phyloP scores from a whole-genome alignment of 495 filamentous ascomycete genomes.

The Cercophora sp. region DNA sequence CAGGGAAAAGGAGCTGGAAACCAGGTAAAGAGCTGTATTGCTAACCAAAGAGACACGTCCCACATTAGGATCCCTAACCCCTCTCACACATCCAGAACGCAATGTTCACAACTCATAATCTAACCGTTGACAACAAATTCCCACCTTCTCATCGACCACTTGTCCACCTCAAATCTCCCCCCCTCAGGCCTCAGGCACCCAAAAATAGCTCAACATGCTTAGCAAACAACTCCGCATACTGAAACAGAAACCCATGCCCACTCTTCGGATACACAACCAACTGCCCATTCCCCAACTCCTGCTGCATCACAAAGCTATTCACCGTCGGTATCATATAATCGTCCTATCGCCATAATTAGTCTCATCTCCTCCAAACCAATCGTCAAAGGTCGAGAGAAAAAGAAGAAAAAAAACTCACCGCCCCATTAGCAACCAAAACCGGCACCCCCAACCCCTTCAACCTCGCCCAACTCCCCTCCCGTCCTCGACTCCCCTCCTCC shows the following conservation, averaged over 20 bases:
- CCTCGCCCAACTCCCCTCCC: constrained; percentile 25
- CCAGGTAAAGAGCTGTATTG: too few species aligned
- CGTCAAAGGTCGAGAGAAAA: too few species aligned
- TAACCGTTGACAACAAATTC: neutral
- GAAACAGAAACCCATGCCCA: constrained; percentile 30
- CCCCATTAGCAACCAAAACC: constrained; percentile 32
- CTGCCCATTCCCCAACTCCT: constrained; percentile 28
- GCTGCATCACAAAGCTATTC: constrained; percentile 29
- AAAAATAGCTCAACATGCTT: constrained; percentile 16
- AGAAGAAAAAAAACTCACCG: constrained; percentile 13
- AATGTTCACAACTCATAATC: too few species aligned
- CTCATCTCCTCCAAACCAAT: too few species aligned
- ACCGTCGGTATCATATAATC: constrained; percentile 30
- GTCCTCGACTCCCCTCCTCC: neutral
- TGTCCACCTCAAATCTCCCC: neutral
- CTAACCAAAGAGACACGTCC: too few species aligned
- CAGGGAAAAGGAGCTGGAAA: too few species aligned
- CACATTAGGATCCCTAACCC: too few species aligned
- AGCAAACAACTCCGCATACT: constrained; percentile 26
- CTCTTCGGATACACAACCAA: constrained; percentile 30
- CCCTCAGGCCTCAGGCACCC: neutral
- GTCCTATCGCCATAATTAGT: constrained; percentile 19
- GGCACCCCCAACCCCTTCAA: constrained; percentile 27
- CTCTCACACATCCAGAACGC: too few species aligned
- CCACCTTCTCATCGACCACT: neutral